phyloP scores from a whole-genome alignment of 495 filamentous ascomycete species.

The Sordaria brevicollis region DNA sequence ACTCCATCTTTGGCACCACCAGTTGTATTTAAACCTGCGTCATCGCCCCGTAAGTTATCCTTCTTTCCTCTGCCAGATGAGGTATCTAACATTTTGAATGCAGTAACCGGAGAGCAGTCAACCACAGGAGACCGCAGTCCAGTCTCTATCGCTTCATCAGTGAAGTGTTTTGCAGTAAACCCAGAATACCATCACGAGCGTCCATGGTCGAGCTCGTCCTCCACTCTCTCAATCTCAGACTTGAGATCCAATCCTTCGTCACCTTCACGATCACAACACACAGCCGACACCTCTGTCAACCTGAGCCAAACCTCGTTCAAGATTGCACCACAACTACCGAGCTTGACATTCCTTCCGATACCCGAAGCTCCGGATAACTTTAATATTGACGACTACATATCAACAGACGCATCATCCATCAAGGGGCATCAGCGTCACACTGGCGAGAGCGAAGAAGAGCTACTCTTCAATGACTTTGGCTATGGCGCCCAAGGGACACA shows the following conservation, averaged over 20 bases:
- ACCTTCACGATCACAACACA: slow-evolving; percentile 29
- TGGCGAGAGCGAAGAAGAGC: slow-evolving; percentile 31
- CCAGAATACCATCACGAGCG: slow-evolving; percentile 5
- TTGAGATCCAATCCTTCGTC: slow-evolving; percentile 29
- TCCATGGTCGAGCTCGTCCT: slow-evolving; percentile 31
- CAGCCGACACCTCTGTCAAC: slow-evolving; percentile 33
- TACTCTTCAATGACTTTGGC: slow-evolving; percentile 30
- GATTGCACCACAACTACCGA: neutral
- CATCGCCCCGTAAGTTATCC: neutral
- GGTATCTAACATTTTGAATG: neutral
- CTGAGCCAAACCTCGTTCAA: slow-evolving; percentile 13
- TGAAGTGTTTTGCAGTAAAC: neutral
- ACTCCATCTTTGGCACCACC: neutral
- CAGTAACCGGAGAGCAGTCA: neutral
- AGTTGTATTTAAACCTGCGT: neutral
- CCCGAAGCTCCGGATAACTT: slow-evolving; percentile 7
- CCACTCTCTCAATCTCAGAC: slow-evolving; percentile 26
- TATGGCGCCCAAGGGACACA: slow-evolving; percentile 24
- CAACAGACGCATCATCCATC: slow-evolving; percentile 27
- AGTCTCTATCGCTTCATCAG: neutral
- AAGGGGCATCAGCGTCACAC: slow-evolving; percentile 11
- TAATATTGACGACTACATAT: slow-evolving; percentile 31
- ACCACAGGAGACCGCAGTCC: neutral
- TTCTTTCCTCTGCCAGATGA: neutral
- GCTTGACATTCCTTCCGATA: neutral